Base-by-base conservation (phyloP, 1,139 yeast species). In the Candida pseudoviswanathii region DNA sequence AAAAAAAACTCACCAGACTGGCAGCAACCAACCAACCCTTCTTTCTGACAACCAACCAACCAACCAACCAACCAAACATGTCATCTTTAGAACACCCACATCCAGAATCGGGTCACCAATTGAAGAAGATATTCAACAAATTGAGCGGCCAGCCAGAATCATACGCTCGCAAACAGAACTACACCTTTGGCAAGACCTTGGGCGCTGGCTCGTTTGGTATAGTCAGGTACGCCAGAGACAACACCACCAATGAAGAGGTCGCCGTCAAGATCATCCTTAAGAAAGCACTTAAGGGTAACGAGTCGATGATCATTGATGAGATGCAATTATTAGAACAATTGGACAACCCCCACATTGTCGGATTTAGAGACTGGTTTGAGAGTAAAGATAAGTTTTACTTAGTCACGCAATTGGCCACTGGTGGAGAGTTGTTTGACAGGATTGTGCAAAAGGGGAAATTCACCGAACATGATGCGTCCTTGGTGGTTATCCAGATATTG, bases 191-290 rank as follows among this genome's bases (percentile, higher is more conserved):
- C 7, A 81, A 80, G 55, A 87, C 95, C 0, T 70, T 91, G 16
- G 97, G 97, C 5, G 96, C 96, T 1, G 97, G 97, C 2, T 82
- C 96, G 1, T 91, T 88, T 71, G 97, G 97, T 32, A 86, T 89
- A 22, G 97, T 91, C 3, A 77, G 96, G 57, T 82, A 83, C 57
- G 97, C 96, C 1, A 73, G 84, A 44, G 78, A 80, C 58, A 70
- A 73, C 51, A 66, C 68, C 25, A 82, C 85, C 5, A 74, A 77
- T 42, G 90, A 87, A 57, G 84, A 87, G 51, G 96, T 89, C 21
- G 97, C 97, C 1, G 82, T 91, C 53, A 91, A 91, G 71, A 88
- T 91, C 57, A 84, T 91, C 46, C 72, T 88, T 61, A 90, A 89
- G 70, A 88, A 87, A 64, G 89, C 91, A 1, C 74, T 91, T 57